Conservation (phyloP, 2,329 filamentous ascomycete species). For the Orbilia ellipsospora region DNA sequence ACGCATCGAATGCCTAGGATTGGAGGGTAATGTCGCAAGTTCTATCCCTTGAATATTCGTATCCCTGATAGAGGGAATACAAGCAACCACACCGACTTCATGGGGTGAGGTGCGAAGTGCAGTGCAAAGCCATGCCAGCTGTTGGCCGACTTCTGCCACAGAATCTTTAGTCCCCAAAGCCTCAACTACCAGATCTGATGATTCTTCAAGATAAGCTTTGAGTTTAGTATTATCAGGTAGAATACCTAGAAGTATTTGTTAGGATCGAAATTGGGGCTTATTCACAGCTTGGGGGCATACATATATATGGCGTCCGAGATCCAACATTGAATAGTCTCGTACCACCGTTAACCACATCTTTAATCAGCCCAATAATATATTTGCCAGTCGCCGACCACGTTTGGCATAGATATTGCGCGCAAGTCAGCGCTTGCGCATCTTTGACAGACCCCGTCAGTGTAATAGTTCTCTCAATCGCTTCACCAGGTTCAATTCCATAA, state of each 20-base stretch:
- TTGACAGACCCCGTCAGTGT: conserved; percentile 56
- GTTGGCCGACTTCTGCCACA: conserved; percentile 61
- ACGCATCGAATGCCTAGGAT: too few species aligned
- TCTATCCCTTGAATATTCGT: neutral
- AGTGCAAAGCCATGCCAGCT: conserved; percentile 62
- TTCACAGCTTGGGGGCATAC: conserved; percentile 12
- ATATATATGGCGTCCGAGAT: neutral
- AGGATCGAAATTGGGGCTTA: neutral
- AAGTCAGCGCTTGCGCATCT: conserved; percentile 59
- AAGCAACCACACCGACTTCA: conserved; percentile 48
- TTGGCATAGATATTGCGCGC: conserved; percentile 56
- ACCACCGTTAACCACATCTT: too few species aligned
- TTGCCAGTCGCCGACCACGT: conserved; percentile 55
- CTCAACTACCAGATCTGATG: conserved; percentile 24
- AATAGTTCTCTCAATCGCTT: conserved; percentile 40
- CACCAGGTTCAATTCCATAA: conserved; percentile 17
- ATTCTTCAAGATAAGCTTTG: conserved; percentile 14
- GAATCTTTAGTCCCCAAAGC: conserved; percentile 32
- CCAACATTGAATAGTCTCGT: neutral
- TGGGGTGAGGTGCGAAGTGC: conserved; percentile 60
- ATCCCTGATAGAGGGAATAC: conserved; percentile 39
- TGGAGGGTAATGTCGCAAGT: neutral
- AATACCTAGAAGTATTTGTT: conserved; percentile 7
- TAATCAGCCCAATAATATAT: conserved; percentile 35
- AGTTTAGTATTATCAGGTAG: conserved; percentile 14